phyloP scores from a whole-genome alignment of 1,139 yeast genomes.

The Kazachstania sp. region DNA sequence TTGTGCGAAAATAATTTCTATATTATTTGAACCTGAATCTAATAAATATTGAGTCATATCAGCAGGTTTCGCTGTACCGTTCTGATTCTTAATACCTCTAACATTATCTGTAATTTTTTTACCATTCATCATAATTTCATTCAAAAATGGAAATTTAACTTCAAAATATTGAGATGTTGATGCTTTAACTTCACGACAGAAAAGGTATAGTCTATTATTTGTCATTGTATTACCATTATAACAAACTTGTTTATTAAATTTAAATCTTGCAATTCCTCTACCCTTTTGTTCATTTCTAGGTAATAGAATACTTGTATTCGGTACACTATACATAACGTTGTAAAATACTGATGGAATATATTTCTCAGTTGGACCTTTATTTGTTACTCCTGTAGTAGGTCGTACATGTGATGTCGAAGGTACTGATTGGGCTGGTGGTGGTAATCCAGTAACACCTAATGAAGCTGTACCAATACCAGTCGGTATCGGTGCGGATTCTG shows the following conservation, averaged over 20 bases:
- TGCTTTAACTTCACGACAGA: constrained; percentile 31
- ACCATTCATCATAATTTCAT: constrained; percentile 47
- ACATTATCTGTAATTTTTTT: constrained; percentile 39
- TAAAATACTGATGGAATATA: background rate
- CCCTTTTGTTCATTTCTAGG: background rate
- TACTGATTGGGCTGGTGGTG: background rate
- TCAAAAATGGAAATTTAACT: constrained; percentile 49
- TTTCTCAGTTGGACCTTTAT: background rate
- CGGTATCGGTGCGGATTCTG: background rate
- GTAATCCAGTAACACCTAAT: background rate
- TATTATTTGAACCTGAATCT: constrained; percentile 30
- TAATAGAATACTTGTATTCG: background rate
- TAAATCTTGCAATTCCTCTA: background rate
- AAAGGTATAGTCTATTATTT: constrained; percentile 29
- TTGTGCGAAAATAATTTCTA: constrained; percentile 44
- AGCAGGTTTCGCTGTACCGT: constrained; percentile 61
- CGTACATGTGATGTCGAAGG: background rate
- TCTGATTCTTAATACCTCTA: constrained; percentile 50
- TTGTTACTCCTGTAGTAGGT: background rate
- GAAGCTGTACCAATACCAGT: background rate
- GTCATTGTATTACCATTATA: background rate
- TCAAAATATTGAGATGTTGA: constrained; percentile 13
- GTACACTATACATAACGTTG: background rate
- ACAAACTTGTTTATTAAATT: background rate
- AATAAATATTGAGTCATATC: constrained; percentile 40